These are phyloP conservation scores for Limnanthes douglasii DNA, from an alignment of 345 rosid genomes.

Conservation along the genomic window DNA sequence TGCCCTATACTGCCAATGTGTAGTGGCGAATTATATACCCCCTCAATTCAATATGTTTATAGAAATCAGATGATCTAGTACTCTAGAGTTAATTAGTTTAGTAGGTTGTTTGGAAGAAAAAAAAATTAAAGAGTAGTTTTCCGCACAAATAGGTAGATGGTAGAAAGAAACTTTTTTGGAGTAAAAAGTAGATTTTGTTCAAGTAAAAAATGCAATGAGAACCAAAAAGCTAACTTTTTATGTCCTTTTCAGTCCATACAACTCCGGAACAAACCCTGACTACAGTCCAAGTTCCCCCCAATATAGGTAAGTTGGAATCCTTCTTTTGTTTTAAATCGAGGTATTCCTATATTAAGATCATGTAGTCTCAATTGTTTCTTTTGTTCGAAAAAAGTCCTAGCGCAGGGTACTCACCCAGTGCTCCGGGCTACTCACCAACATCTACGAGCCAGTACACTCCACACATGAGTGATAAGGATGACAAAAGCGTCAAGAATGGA, in stretches of 20 bases:
- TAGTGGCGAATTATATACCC: too few relatives aligned
- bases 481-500: constrained; percentile 18
- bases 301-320: constrained; percentile 23
- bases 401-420: constrained; percentile 76
- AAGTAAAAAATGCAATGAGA: too few relatives aligned
- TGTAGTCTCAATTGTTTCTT: neutral
- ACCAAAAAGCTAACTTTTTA: too few relatives aligned
- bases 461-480: constrained; percentile 41
- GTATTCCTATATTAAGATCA: neutral
- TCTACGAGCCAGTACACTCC: constrained; percentile 75
- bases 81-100: too few relatives aligned
- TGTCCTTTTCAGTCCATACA: constrained; percentile 40
- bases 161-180: too few relatives aligned
- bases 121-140: too few relatives aligned
- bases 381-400: constrained; percentile 38
- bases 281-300: constrained; percentile 68
- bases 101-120: too few relatives aligned
- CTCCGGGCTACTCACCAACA: constrained; percentile 72
- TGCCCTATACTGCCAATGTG: too few relatives aligned
- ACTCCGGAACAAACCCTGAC: constrained; percentile 58
- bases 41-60: too few relatives aligned
- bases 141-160: too few relatives aligned
- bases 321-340: neutral
- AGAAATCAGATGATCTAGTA: too few relatives aligned
- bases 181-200: too few relatives aligned